Percentiles rank a stretch among this genome's conserved stretches.
Conservation (phyloP, 768 basidiomycete species). For the Leccinum truebloodii region DNA sequence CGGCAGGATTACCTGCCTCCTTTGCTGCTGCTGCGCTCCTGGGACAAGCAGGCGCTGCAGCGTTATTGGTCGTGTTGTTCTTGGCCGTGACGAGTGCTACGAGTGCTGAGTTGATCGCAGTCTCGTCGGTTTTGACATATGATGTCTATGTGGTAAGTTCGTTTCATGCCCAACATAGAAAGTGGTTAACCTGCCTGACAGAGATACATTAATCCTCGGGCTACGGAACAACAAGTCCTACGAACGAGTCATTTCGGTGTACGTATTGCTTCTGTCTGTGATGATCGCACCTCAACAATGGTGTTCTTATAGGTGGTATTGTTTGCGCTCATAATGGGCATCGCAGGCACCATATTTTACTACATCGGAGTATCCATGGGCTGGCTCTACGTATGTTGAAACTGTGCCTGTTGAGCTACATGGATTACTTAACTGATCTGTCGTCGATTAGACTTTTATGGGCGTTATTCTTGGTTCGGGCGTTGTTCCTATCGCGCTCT, state of each 20-base stretch:
- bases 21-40: constrained; percentile 82
- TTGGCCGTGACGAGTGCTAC: constrained; percentile 85
- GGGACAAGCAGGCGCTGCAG: constrained; percentile 76
- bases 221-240: constrained; percentile 73
- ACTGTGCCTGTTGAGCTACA: neutral
- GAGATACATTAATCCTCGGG: constrained; percentile 80
- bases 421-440: neutral
- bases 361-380: constrained; percentile 93
- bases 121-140: constrained; percentile 80
- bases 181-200: constrained; percentile 20
- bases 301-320: constrained; percentile 49
- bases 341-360: constrained; percentile 84
- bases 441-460: constrained; percentile 70
- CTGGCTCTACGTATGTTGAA: constrained; percentile 77
- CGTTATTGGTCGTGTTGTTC: constrained; percentile 80
- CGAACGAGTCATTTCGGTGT: constrained; percentile 69
- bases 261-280: constrained; percentile 12
- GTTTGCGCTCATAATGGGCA: constrained; percentile 76
- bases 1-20: constrained; percentile 85
- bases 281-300: neutral
- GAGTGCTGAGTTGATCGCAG: constrained; percentile 89
- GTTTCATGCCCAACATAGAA: neutral
- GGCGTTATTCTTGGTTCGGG: constrained; percentile 83
- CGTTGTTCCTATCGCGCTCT: constrained; percentile 85
- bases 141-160: constrained; percentile 73